Percentiles rank a stretch among this genome's conserved stretches.
Conservation (phyloP, 371 early-diverging fungal species). For the Syncephalis fuscata region DNA sequence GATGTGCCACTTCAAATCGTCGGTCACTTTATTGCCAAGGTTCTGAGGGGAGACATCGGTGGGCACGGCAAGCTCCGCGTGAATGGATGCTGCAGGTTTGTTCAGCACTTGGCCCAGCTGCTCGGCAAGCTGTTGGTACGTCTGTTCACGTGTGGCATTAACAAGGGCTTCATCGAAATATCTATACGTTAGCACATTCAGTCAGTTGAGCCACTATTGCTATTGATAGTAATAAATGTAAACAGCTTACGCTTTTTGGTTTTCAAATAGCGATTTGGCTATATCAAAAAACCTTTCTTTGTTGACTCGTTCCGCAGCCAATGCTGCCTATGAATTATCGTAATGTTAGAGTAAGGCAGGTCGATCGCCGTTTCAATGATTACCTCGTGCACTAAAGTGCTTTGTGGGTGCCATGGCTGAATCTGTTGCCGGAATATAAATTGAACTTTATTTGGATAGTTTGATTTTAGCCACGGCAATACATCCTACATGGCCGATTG, state of each 20-base stretch:
- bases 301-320: conserved; percentile 57
- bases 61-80: not conserved
- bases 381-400: conserved; percentile 52
- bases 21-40: conserved; percentile 38
- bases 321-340: conserved; percentile 24
- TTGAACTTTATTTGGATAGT: conserved; percentile 30
- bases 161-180: conserved; percentile 53
- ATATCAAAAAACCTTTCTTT: conserved; percentile 31
- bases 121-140: conserved; percentile 1
- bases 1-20: conserved; percentile 48
- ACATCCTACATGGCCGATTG: too few relatives aligned
- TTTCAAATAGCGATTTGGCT: conserved; percentile 34
- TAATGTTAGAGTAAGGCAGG: too few relatives aligned
- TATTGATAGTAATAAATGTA: not conserved
- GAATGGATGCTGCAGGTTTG: conserved; percentile 1
- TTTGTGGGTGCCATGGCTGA: conserved; percentile 72
- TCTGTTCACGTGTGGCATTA: conserved; percentile 20
- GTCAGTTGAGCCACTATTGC: not conserved
- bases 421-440: conserved; percentile 62
- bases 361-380: too few relatives aligned
- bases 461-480: conserved; percentile 30
- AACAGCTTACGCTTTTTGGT: conserved; percentile 31
- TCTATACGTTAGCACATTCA: conserved; percentile 5
- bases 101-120: not conserved
- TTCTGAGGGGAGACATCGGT: conserved; percentile 9